phyloP scores from a whole-genome alignment of 345 rosid species.

The Draba incana region DNA sequence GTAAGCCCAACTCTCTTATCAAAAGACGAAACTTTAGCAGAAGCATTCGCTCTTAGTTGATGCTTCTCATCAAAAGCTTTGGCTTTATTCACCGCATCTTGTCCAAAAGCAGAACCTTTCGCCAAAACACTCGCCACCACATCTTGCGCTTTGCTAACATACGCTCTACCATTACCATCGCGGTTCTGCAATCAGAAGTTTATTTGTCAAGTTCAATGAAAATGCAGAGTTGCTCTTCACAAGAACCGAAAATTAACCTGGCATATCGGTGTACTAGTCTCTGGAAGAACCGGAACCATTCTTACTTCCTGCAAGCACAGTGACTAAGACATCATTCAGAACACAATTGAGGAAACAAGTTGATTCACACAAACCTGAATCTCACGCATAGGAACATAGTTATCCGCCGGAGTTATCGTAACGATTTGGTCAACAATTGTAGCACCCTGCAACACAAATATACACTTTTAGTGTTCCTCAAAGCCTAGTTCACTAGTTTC shows the following conservation, averaged over 20 bases:
- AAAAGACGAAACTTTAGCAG: slow-evolving; percentile 82
- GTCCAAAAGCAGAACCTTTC: slow-evolving; percentile 83
- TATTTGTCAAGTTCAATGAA: neutral
- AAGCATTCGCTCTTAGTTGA: slow-evolving; percentile 79
- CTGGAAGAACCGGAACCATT: slow-evolving; percentile 45
- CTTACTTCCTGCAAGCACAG: slow-evolving; percentile 62
- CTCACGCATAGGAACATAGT: slow-evolving; percentile 59
- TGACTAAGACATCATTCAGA: slow-evolving; percentile 24
- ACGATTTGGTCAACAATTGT: slow-evolving; percentile 88
- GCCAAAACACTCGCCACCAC: slow-evolving; percentile 80
- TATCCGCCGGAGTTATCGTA: slow-evolving; percentile 61
- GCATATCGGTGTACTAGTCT: slow-evolving; percentile 27
- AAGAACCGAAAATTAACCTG: slow-evolving; percentile 47
- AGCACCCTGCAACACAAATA: slow-evolving; percentile 67
- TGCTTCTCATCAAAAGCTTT: slow-evolving; percentile 94
- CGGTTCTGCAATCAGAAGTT: slow-evolving; percentile 48
- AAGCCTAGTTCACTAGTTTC: neutral
- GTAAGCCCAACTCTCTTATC: slow-evolving; percentile 82
- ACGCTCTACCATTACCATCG: slow-evolving; percentile 62
- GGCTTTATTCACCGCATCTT: slow-evolving; percentile 94
- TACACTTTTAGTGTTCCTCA: neutral
- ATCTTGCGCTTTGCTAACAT: slow-evolving; percentile 84
- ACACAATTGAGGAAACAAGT: slow-evolving; percentile 22
- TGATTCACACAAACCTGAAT: slow-evolving; percentile 49
- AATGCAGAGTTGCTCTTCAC: neutral